A percentile compares a stretch with the other conserved stretches of the same genome.
These are phyloP conservation scores for Meyerozyma smithsonii DNA, from an alignment of 1,139 yeast species.

Conservation along the genomic window DNA sequence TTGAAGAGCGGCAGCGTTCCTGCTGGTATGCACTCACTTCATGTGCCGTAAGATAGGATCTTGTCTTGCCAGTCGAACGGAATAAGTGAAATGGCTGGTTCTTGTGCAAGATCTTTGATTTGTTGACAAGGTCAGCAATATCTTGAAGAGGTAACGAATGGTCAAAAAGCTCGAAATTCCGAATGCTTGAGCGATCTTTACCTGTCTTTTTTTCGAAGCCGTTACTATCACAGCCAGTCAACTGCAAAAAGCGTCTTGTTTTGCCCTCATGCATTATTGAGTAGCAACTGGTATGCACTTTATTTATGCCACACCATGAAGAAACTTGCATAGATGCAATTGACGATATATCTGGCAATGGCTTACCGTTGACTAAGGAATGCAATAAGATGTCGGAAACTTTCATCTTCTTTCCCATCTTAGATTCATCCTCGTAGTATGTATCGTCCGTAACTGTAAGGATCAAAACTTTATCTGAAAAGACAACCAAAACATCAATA, in stretches of 20 bases:
- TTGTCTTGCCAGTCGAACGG: conserved; percentile 41
- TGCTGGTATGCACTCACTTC: conserved; percentile 52
- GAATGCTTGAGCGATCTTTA: conserved; percentile 10
- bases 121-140: conserved; percentile 63
- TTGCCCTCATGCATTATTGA: conserved; percentile 10
- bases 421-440: conserved; percentile 26
- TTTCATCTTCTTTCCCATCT: conserved; percentile 49
- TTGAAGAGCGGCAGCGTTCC: conserved; percentile 59
- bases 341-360: conserved; percentile 47
- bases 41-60: conserved; percentile 76
- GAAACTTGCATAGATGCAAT: conserved; percentile 68
- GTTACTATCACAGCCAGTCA: conserved; percentile 14
- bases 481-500: conserved; percentile 61
- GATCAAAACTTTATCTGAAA: conserved; percentile 74
- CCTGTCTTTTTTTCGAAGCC: conserved; percentile 6
- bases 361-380: conserved; percentile 80
- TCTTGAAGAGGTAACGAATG: conserved; percentile 19
- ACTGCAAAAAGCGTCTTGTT: conserved; percentile 20
- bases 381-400: conserved; percentile 84
- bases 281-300: conserved; percentile 45
- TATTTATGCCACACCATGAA: conserved; percentile 64
- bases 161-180: conserved; percentile 19
- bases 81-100: conserved; percentile 85
- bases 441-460: conserved; percentile 45
- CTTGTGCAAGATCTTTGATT: conserved; percentile 75